Evolutionary conservation across 1,284 basidiomycete genomes (phyloP).

Genomic region (Rhodotorula sp.): DNA sequence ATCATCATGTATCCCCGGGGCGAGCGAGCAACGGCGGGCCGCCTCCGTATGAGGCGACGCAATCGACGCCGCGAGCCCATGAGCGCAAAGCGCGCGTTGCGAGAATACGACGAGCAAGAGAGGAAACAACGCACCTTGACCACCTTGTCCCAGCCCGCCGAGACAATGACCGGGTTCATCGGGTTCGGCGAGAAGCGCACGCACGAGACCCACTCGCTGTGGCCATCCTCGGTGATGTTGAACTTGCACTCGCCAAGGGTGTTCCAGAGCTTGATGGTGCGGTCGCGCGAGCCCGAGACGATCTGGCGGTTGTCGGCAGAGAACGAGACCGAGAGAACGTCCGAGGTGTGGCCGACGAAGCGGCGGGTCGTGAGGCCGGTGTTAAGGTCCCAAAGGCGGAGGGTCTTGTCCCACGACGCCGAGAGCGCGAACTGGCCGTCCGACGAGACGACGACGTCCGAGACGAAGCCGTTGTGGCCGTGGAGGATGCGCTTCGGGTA

Average conservation of each 20-base stretch:
- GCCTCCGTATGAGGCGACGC: conserved; percentile 11
- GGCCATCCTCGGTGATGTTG: conserved; percentile 98
- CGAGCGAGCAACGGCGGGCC: not conserved
- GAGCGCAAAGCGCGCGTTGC: no score
- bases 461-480: conserved; percentile 99
- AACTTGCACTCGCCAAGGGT: conserved; percentile 99
- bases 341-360: conserved; percentile 97
- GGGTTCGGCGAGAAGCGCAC: conserved; percentile 99
- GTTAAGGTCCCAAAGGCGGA: conserved; percentile 98
- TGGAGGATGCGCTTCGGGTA: conserved; percentile 96
- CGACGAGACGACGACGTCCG: conserved; percentile 96
- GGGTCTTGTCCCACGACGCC: conserved; percentile 99
- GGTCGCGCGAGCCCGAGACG: conserved; percentile 96
- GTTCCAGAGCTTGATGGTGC: conserved; percentile 99
- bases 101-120: conserved; percentile 4
- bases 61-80: no score
- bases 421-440: conserved; percentile 99
- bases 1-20: conserved; percentile 52
- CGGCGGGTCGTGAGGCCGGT: conserved; percentile 90
- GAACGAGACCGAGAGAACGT: conserved; percentile 97
- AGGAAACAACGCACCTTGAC: conserved; percentile 78
- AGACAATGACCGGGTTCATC: conserved; percentile 97
- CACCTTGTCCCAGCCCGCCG: conserved; percentile 99
- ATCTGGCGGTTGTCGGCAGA: conserved; percentile 98
- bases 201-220: conserved; percentile 97